Evolutionary conservation across 768 basidiomycete species (phyloP), one percentile per base, ranked within the genome.

Genomic region (Amanita subjunquillea): DNA sequence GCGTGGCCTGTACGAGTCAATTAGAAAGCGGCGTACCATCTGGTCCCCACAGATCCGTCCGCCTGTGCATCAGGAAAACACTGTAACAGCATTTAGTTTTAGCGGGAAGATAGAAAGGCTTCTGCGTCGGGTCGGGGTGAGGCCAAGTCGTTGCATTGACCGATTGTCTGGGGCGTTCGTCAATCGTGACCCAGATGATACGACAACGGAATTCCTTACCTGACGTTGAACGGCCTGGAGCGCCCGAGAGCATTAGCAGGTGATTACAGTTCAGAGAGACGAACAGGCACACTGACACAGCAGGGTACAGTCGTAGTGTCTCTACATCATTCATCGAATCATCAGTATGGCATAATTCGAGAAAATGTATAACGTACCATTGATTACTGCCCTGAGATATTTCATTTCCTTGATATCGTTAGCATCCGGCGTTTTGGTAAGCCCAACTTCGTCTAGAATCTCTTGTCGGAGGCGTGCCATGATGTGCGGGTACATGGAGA

Each of bases 21-120:
- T n/a, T 6, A 51, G n/a, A 6, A 27, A 32, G 30, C 15, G 20
- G 51, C 63, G 20, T 61, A 81, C 82, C 82, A 61, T 85, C 84
- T 7, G 83, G 82, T 6, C 84, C 84, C 84, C 84, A 87, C 1
- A 83, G 73, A 50, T 82, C 80, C 45, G 69, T 75, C 46, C 82
- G 71, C 36, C 83, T 68, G 36, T 87, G 83, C 82, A 85, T 83
- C 55, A 79, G 57, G 53, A 83, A 72, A 7, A 83, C 76, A 4
- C 80, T 80, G 58, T 82, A 85, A 40, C 65, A 68, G 38, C 61
- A 70, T 77, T 73, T 70, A 30, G 74, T 73, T 44, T 70, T 61
- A 0, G 75, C 67, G 0, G 82, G 79, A 37, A 83, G 68, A 54
- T 80, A 84, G 49, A 74, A 68, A 0, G 80, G 76, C 50, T 73